A percentile compares a stretch with the other conserved stretches of the same genome.
Evolutionary conservation across 2,329 filamentous ascomycete genomes (phyloP).

Genomic region (Talaromyces islandicus): DNA sequence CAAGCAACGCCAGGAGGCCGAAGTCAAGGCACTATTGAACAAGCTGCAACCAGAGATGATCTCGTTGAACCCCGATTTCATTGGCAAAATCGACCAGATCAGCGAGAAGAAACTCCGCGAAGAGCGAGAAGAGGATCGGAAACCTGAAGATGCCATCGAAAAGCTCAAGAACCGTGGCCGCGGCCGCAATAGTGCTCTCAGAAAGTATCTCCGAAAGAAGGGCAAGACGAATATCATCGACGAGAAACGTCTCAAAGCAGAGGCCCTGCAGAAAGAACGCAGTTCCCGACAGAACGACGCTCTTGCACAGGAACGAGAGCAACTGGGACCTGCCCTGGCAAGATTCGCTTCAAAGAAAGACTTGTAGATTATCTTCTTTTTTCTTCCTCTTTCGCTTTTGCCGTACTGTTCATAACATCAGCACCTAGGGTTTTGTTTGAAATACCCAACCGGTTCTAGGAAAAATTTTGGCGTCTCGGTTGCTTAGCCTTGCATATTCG

Average conservation of each 20-base stretch:
- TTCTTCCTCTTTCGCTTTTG: background rate
- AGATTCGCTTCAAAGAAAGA: conserved; percentile 69
- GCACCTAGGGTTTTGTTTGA: conserved; percentile 14
- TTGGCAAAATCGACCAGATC: conserved; percentile 79
- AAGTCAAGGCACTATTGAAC: conserved; percentile 84
- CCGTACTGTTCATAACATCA: conserved; percentile 6
- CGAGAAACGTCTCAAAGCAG: conserved; percentile 81
- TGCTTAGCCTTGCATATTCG: background rate
- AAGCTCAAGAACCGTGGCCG: conserved; percentile 69
- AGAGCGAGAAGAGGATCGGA: conserved; percentile 73
- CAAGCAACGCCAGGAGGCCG: conserved; percentile 86
- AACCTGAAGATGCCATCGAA: conserved; percentile 53
- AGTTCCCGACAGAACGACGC: conserved; percentile 64
- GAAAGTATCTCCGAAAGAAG: conserved; percentile 88
- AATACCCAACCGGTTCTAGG: conserved; percentile 9
- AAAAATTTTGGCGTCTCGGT: conserved; percentile 2
- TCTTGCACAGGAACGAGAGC: conserved; percentile 61
- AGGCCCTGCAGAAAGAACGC: conserved; percentile 68
- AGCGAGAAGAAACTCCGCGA: conserved; percentile 70
- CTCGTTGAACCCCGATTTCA: conserved; percentile 81
- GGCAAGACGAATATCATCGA: conserved; percentile 91
- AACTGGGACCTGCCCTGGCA: conserved; percentile 78
- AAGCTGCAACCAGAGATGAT: conserved; percentile 98
- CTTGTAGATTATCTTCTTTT: conserved; percentile 13
- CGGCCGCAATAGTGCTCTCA: conserved; percentile 82